A percentile compares a stretch with the other conserved stretches of the same genome.
Evolutionary conservation across 192 early-diverging fungal species (phyloP).

Genomic region (Polychytrium aggregatum): DNA sequence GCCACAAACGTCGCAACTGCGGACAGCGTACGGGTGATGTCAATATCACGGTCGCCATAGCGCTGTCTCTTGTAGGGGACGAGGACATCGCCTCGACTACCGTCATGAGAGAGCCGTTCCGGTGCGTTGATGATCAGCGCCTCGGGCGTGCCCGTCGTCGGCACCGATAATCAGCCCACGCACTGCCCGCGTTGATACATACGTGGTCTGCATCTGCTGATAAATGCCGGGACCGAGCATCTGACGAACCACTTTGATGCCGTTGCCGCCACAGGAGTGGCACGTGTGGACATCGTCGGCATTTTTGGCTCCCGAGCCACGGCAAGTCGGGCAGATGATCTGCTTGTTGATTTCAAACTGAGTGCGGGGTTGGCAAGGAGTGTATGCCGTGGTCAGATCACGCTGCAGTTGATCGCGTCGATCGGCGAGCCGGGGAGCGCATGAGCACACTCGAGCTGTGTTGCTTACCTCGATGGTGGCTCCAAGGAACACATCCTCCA

Average conservation of each 20-base stretch:
- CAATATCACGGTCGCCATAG: too few relatives aligned
- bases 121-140: too few relatives aligned
- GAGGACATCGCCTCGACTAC: too few relatives aligned
- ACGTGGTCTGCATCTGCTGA: constrained; percentile 84
- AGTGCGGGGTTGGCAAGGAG: background rate
- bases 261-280: constrained; percentile 63
- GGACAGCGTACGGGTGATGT: background rate
- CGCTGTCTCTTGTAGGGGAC: too few relatives aligned
- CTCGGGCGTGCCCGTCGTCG: too few relatives aligned
- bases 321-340: constrained; percentile 81
- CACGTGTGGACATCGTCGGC: constrained; percentile 80
- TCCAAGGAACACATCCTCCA: constrained; percentile 87
- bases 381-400: background rate
- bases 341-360: constrained; percentile 88
- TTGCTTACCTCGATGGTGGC: constrained; percentile 57
- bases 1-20: constrained; percentile 73
- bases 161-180: too few relatives aligned
- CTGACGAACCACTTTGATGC: constrained; percentile 70
- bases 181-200: constrained; percentile 2
- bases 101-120: too few relatives aligned
- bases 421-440: too few relatives aligned
- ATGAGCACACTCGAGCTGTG: too few relatives aligned
- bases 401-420: too few relatives aligned
- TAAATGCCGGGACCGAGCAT: constrained; percentile 85
- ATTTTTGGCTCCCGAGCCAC: constrained; percentile 79